Base-by-base conservation (phyloP, 495 filamentous ascomycete genomes). In the Neurospora sp. region DNA sequence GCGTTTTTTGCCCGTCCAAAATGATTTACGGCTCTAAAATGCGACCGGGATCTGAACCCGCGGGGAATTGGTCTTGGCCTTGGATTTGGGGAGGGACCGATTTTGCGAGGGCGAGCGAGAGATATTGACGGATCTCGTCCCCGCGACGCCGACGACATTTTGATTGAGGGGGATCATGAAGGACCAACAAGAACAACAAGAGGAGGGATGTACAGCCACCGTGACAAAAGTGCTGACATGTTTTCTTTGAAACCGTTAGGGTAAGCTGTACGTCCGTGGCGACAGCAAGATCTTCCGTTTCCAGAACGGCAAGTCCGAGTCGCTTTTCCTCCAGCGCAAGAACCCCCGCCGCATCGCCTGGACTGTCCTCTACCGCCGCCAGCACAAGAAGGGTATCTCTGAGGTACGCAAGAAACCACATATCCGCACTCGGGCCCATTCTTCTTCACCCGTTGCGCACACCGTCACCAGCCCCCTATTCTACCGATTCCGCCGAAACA, bases 281-380 rank as follows among this genome's bases (percentile, higher is more conserved):
- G 96, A 99, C 90, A 97, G 93, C 94, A 99, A 98, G 90, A 91
- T 98, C 90, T 99, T 99, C 91, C 94, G 96, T 81, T 99, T 99
- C 92, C 93, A 96, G 86, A 98, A 96, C 86, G 95, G 96, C 89
- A 99, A 99, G 88, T 95, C 94, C 88, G 96, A 99, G 87, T 97
- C 93, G 76, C 92, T 99, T 78, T 98, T 98, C 91, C 94, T 98
- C 76, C 96, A 99, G 89, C 95, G 96, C 88, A 99, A 99, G 92
- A 99, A 99, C 91, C 96, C 96, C 82, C 94, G 96, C 84, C 92
- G 95, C 80, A 98, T 99, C 85, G 91, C 95, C 77, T 99, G 96
- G 96, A 99, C 96, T 74, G 91, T 94, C 78, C 93, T 99, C 74
- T 99, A 90, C 91, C 90, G 96, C 86, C 91, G 95, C 86, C 94